A percentile compares a stretch with the other conserved stretches of the same genome.
Evolutionary conservation across 2,329 filamentous ascomycete species (phyloP).

Genomic region (Fusarium continuum): DNA sequence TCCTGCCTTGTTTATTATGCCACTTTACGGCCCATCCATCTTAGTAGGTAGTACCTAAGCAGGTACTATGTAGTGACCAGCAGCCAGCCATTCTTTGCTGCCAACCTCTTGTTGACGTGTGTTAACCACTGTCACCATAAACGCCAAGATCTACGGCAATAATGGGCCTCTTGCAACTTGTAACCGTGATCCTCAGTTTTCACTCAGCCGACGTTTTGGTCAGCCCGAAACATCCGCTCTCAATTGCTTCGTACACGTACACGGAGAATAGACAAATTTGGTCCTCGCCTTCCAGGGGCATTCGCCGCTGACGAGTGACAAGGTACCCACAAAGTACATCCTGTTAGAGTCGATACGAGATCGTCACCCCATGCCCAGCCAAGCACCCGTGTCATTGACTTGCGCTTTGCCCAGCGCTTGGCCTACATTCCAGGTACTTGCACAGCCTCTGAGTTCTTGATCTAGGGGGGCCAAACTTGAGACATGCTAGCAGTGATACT

Average conservation of each 20-base stretch:
- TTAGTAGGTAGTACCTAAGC: no score
- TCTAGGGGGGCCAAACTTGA: conserved; percentile 18
- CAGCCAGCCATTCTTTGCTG: neutral
- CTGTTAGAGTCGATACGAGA: conserved; percentile 47
- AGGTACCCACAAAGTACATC: conserved; percentile 29
- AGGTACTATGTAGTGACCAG: no score
- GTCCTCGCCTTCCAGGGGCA: conserved; percentile 15
- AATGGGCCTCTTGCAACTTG: conserved; percentile 7
- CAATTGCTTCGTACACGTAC: neutral
- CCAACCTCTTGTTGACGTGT: conserved; percentile 12
- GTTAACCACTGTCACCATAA: neutral
- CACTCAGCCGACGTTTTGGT: neutral
- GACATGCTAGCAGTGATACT: conserved; percentile 39
- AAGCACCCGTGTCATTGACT: conserved; percentile 26
- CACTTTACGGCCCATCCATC: neutral
- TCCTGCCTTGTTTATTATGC: conserved; percentile 8
- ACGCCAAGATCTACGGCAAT: conserved; percentile 9
- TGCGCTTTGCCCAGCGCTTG: conserved; percentile 12
- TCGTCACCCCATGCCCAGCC: conserved; percentile 28
- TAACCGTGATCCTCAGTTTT: conserved; percentile 6
- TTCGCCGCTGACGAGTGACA: conserved; percentile 3
- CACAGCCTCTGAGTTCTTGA: conserved; percentile 39
- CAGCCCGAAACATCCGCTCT: conserved; percentile 27
- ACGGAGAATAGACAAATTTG: conserved; percentile 17
- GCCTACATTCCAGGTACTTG: conserved; percentile 40